These are phyloP conservation scores for Bipolaris bicolor DNA, from an alignment of 2,329 filamentous ascomycete genomes.

Conservation along the genomic window DNA sequence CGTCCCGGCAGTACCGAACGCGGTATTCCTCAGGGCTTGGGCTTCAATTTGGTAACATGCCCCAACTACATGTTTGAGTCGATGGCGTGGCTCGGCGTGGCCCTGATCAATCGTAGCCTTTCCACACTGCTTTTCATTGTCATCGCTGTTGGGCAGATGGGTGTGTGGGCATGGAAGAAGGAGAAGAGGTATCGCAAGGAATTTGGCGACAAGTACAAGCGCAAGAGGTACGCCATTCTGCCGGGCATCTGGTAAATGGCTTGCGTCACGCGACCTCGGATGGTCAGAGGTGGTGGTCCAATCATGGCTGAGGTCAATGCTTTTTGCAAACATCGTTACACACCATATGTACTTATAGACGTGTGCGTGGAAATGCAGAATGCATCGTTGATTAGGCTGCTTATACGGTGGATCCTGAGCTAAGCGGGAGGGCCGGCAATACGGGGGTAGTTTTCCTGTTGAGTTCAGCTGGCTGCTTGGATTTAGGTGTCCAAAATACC, in stretches of 20 bases:
- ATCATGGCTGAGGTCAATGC: no score
- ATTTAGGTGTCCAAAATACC: no score
- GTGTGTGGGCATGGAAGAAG: conserved; percentile 86
- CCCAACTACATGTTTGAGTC: conserved; percentile 97
- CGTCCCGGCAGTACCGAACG: conserved; percentile 78
- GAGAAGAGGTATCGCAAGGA: conserved; percentile 88
- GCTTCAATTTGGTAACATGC: conserved; percentile 87
- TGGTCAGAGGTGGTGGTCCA: background rate
- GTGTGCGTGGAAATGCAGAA: background rate
- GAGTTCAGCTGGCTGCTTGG: no score
- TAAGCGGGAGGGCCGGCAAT: background rate
- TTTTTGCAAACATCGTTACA: conserved; percentile 4
- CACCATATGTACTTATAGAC: background rate
- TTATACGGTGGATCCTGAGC: background rate
- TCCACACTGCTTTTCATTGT: conserved; percentile 77
- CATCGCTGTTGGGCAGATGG: conserved; percentile 80
- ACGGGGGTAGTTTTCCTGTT: no score
- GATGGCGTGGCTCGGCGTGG: conserved; percentile 83
- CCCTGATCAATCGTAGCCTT: conserved; percentile 79
- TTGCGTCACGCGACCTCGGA: background rate
- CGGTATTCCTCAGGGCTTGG: conserved; percentile 84
- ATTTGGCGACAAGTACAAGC: conserved; percentile 93
- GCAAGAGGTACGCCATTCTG: conserved; percentile 84
- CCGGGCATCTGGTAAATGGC: conserved; percentile 70
- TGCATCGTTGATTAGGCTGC: background rate